Evolutionary conservation across 169 alveolate genomes (phyloP), one percentile per base, ranked within the genome.

Genomic region (Perkinsus marinus): DNA sequence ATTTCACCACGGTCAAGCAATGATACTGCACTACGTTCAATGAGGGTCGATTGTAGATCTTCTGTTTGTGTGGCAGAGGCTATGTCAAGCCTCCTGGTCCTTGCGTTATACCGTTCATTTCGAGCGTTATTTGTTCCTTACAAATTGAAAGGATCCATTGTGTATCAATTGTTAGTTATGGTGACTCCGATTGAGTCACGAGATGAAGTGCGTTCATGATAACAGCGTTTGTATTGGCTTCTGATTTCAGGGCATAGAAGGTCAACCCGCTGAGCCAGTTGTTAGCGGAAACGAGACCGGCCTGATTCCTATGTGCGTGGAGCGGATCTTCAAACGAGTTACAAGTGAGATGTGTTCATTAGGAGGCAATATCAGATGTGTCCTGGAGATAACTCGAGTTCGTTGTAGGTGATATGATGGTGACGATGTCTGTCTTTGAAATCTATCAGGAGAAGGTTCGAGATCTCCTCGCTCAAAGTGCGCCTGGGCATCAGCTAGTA

Each of bases 391-490:
- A n/a, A 89, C 39, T n/a, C 57, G 2, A 47, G 39, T 43, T 57
- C 91, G 39, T 0, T 22, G 19, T 7, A n/a, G 79, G 91, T 39
- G 91, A 39, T n/a, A 38, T 90, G 79, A 90, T 26, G 68, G 69
- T 90, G 26, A 90, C 95, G 22, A 92, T 93, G 89, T 93, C 95
- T n/a, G 92, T 93, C 68, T 93, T 91, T 79, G 95, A 93, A 38
- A 69, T 93, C 16, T 93, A 93, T 38, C 92, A 93, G 39, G 95
- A 93, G 39, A 92, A 93, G 39, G 92, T 93, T 41, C 92, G 91
- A 39, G 95, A 93, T 57, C 89, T 93, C 39, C 90, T 93, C 3
- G 79, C 79, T 57, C 79, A 57, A 16, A 57, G 79, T 57, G 22
- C 79, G 10, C 19, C 19, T 10, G 46, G 46, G 46, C 46, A 41